Percentiles rank a stretch among this genome's conserved stretches.
phyloP scores from a whole-genome alignment of 441 rosid species.

The Adansonia gregorii region DNA sequence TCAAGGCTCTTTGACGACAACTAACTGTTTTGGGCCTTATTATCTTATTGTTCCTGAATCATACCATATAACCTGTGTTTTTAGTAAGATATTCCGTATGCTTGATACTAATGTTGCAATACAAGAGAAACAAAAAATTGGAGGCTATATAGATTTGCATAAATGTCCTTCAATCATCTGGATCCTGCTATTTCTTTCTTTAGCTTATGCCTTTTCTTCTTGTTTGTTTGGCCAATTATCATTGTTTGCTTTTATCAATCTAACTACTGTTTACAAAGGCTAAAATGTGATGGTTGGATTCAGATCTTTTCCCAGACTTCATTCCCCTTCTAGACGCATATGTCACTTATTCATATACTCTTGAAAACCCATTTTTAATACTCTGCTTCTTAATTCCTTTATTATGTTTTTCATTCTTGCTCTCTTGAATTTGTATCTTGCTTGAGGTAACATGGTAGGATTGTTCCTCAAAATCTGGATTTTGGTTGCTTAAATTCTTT shows the following conservation, averaged over 20 bases:
- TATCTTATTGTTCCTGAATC: background rate
- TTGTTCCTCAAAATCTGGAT: conserved; percentile 4
- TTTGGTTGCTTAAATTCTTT: conserved; percentile 13
- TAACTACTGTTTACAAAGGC: background rate
- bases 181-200: conserved; percentile 14
- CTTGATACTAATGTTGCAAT: background rate
- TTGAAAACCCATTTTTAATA: background rate
- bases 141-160: background rate
- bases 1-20: background rate
- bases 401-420: background rate
- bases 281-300: background rate
- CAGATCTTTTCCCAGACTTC: conserved; percentile 7
- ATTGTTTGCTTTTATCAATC: conserved; percentile 12
- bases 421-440: background rate
- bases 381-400: conserved; percentile 6
- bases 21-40: background rate
- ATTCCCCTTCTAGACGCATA: background rate
- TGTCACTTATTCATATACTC: conserved; percentile 6
- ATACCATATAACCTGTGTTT: background rate
- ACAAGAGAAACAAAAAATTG: background rate
- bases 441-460: background rate
- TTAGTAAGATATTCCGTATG: background rate
- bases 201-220: conserved; percentile 17
- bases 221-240: background rate
- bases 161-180: background rate